Percentiles rank a stretch among this genome's conserved stretches.
phyloP scores from a whole-genome alignment of 108 stramenopile genomes.

The Nitzschia sp. region DNA sequence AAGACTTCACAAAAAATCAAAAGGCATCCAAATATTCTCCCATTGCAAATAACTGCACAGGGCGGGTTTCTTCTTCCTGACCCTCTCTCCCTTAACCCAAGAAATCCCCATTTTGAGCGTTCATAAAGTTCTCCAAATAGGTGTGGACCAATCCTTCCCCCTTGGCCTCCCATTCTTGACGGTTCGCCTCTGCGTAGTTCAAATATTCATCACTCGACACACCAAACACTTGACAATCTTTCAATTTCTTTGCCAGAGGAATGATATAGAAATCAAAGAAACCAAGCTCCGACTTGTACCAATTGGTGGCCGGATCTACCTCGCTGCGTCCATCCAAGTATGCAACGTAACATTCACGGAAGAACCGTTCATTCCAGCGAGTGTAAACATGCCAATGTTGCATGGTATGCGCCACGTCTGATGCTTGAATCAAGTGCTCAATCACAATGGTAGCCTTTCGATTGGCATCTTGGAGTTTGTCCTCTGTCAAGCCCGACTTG shows the following conservation, averaged over 20 bases:
- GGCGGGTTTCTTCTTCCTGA: too few species aligned
- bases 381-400: slow-evolving; percentile 17
- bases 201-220: slow-evolving; percentile 19
- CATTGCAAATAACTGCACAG: too few species aligned
- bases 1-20: too few species aligned
- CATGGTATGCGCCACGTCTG: slow-evolving; percentile 15
- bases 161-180: neutral
- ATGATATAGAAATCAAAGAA: slow-evolving; percentile 20
- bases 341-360: slow-evolving; percentile 1
- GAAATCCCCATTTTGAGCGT: too few species aligned
- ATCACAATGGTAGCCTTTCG: slow-evolving; percentile 15
- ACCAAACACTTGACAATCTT: slow-evolving; percentile 17
- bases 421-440: slow-evolving; percentile 20
- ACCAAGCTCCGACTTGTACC: slow-evolving; percentile 12
- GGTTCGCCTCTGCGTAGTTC: neutral
- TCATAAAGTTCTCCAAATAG: neutral
- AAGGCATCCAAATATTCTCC: too few species aligned
- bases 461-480: neutral
- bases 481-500: neutral
- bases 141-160: neutral
- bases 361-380: slow-evolving; percentile 12
- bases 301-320: slow-evolving; percentile 2
- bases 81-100: too few species aligned
- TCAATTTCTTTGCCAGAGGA: slow-evolving; percentile 16
- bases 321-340: neutral